Percentiles rank a stretch among this genome's conserved stretches.
Evolutionary conservation across 106 monocot species (phyloP).

Genomic region (Gastrodia elata): DNA sequence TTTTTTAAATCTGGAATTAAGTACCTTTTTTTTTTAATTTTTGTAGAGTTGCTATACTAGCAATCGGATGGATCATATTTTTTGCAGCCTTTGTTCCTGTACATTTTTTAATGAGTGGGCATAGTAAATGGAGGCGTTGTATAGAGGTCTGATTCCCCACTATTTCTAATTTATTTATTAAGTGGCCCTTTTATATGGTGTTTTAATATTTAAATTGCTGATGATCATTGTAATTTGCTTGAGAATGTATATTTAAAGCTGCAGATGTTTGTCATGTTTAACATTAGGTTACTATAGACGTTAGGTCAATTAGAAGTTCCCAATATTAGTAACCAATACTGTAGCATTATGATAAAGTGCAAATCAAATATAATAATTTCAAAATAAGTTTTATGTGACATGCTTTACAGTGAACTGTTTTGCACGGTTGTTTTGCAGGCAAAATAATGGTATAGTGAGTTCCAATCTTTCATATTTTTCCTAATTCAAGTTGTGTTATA

Average conservation of each 20-base stretch:
- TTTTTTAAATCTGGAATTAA: background rate
- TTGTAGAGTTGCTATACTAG: slow-evolving; percentile 11
- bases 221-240: background rate
- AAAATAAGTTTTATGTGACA: too few species aligned
- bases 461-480: too few species aligned
- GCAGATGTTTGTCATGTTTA: background rate
- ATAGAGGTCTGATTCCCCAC: slow-evolving; percentile 6
- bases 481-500: too few species aligned
- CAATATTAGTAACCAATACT: too few species aligned
- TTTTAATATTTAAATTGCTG: background rate
- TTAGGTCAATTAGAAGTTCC: too few species aligned
- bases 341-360: too few species aligned
- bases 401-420: too few species aligned
- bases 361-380: too few species aligned
- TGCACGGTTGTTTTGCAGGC: too few species aligned
- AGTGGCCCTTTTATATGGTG: background rate
- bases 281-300: background rate
- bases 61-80: slow-evolving; percentile 18
- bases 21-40: background rate
- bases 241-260: background rate
- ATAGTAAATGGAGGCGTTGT: slow-evolving; percentile 7
- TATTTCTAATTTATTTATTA: background rate
- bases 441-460: too few species aligned
- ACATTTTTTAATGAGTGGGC: slow-evolving; percentile 8
- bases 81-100: slow-evolving; percentile 16